A percentile compares a stretch with the other conserved stretches of the same genome.
These are phyloP conservation scores for Pythium folliculosum DNA, from an alignment of 352 stramenopile genomes.

Conservation along the genomic window DNA sequence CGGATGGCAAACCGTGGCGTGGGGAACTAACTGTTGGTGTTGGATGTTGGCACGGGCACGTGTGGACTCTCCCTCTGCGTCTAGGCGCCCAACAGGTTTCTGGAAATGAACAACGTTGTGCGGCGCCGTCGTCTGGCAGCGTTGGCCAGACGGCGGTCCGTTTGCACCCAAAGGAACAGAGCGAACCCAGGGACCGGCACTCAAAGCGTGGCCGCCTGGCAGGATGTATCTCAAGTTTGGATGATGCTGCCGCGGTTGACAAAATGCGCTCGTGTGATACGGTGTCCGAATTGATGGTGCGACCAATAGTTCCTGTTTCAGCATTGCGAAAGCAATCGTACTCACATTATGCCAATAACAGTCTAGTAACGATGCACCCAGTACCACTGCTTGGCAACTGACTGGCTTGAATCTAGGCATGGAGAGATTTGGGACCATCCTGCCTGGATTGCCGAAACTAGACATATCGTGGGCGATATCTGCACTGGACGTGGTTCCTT, in stretches of 20 bases:
- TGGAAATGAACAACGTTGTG: neutral
- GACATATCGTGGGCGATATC: neutral
- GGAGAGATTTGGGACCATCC: neutral
- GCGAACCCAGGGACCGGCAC: neutral
- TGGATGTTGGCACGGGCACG: neutral
- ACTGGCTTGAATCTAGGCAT: slow-evolving; percentile 4
- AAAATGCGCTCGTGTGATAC: neutral
- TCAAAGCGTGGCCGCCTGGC: neutral
- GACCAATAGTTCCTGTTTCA: neutral
- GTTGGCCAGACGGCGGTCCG: neutral
- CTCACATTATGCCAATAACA: neutral
- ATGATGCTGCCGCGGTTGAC: neutral
- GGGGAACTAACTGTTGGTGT: neutral
- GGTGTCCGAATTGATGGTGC: neutral
- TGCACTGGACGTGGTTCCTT: neutral
- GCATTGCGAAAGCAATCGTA: neutral
- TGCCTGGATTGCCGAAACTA: neutral
- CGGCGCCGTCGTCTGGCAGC: neutral
- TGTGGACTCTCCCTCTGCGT: neutral
- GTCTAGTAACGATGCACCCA: neutral
- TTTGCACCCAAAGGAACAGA: neutral
- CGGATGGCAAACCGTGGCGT: neutral
- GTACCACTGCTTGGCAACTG: neutral
- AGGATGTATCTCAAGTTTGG: neutral
- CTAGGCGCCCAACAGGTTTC: neutral